Conservation (phyloP, 805 yeast species). For the Yarrowia sp. region DNA sequence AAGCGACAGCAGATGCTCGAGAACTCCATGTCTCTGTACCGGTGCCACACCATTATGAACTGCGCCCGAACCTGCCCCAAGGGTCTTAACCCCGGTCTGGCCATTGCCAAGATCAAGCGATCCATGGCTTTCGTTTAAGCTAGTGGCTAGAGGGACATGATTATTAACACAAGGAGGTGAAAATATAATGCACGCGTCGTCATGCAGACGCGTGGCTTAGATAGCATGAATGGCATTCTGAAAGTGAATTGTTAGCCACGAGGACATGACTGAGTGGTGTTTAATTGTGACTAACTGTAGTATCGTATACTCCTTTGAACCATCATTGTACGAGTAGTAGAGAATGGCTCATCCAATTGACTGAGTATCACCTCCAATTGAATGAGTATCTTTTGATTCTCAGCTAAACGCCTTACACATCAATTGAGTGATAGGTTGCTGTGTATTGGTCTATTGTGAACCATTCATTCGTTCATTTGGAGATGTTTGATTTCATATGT, state of each 20-base stretch:
- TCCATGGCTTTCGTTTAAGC: constrained; percentile 59
- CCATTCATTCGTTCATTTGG: too few relatives aligned
- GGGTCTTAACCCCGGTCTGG: constrained; percentile 96
- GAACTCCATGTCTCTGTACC: constrained; percentile 94
- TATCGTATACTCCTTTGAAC: too few relatives aligned
- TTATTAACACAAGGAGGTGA: constrained; percentile 9
- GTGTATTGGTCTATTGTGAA: too few relatives aligned
- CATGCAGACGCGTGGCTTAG: constrained; percentile 6
- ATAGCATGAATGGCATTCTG: background rate
- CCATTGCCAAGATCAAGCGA: constrained; percentile 96
- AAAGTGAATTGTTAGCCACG: background rate
- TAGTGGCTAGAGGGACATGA: background rate
- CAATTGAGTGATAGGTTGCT: too few relatives aligned
- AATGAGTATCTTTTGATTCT: too few relatives aligned
- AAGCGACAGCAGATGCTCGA: constrained; percentile 84
- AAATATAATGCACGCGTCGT: constrained; percentile 2
- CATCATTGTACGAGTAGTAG: too few relatives aligned
- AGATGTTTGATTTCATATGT: background rate
- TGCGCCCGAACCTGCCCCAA: constrained; percentile 98
- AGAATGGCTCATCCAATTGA: too few relatives aligned
- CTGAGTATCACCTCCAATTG: too few relatives aligned
- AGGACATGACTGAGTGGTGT: too few relatives aligned
- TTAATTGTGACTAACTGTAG: too few relatives aligned
- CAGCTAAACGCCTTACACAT: too few relatives aligned
- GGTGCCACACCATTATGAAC: constrained; percentile 99